Base-by-base conservation (phyloP, 345 rosid species). In the Crucihimalaya himalaica region DNA sequence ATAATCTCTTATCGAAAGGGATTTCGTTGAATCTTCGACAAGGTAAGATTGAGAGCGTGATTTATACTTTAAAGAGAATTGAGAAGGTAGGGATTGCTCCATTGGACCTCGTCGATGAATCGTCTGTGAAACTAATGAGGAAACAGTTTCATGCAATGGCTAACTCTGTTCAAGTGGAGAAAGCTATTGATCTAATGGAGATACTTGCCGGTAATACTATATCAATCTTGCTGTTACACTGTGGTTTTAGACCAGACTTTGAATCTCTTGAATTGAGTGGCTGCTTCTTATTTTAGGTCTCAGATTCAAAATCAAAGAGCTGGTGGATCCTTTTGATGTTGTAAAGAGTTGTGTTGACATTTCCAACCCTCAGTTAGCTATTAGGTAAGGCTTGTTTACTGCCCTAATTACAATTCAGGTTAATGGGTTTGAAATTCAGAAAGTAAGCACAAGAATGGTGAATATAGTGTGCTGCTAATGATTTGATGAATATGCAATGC, bases 141-240 rank as follows among this genome's bases (percentile, higher is more conserved):
- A 84, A 50, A 29, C 93, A 82, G 63, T 89, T 89, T 77, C 74
- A 75, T 25, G 81, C 87, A 71, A 79, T 87, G 76, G 80, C 81
- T 68, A 79, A 81, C 39, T 72, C 77, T 51, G 81, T 86, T 55
- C 82, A 80, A 67, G 83, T 87, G 48, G 86, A 82, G 81, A 77
- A 77, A 71, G 68, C 84, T 75, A 82, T 89, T 65, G 82, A 79
- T 16, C 77, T 87, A 46, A 76, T 88, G 87, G 98, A 89, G 86
- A 77, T 75, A 79, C 88, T 93, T 51, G 85, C 86, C 2, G 94
- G 98, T 94, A 70, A 73, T 59, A 19, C 5, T 51, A n/a, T 47
- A 50, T 52, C 45, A 37, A 5, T 43, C 19, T 15, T 50, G 61
- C 20, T 20, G 50, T 43, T n/a, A 70, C 32, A 70, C 29, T 69